Percentiles rank a stretch among this genome's conserved stretches.
Conservation (phyloP, 1,284 basidiomycete genomes). For the Apiotrichum brassicae region DNA sequence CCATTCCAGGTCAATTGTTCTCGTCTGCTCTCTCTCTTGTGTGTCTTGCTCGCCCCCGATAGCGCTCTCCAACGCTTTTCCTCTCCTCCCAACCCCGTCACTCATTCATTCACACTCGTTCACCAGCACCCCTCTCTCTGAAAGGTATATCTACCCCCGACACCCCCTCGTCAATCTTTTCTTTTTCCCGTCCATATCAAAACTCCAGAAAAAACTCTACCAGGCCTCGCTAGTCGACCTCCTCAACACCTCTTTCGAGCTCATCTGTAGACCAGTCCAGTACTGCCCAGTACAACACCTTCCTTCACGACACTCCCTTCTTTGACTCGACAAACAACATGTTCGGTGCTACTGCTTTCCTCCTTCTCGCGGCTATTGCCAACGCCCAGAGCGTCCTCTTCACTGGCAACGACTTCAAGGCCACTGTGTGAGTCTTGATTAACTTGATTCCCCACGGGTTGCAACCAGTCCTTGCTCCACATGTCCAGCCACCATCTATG, state of each 20-base stretch:
- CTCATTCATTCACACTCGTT: no score
- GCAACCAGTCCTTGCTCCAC: no score
- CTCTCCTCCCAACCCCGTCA: no score
- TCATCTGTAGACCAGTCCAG: background rate
- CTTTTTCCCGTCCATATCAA: background rate
- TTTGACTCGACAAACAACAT: constrained; percentile 2
- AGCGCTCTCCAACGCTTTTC: no score
- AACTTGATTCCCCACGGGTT: background rate
- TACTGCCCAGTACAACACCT: background rate
- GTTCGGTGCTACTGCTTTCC: constrained; percentile 3
- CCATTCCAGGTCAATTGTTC: no score
- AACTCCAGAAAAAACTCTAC: no score
- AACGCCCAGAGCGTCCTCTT: constrained; percentile 13
- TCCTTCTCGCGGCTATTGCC: constrained; percentile 9
- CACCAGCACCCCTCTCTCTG: no score
- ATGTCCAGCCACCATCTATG: no score
- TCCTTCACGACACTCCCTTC: background rate
- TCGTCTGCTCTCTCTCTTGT: no score
- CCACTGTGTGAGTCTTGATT: constrained; percentile 12
- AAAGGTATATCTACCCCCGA: no score
- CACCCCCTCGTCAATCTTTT: background rate
- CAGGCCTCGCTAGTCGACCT: background rate
- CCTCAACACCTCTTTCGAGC: background rate
- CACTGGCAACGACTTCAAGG: constrained; percentile 2
- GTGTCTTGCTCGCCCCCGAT: no score